Evolutionary conservation across 2,329 filamentous ascomycete genomes (phyloP).

Genomic region (Cercospora brassicicola): DNA sequence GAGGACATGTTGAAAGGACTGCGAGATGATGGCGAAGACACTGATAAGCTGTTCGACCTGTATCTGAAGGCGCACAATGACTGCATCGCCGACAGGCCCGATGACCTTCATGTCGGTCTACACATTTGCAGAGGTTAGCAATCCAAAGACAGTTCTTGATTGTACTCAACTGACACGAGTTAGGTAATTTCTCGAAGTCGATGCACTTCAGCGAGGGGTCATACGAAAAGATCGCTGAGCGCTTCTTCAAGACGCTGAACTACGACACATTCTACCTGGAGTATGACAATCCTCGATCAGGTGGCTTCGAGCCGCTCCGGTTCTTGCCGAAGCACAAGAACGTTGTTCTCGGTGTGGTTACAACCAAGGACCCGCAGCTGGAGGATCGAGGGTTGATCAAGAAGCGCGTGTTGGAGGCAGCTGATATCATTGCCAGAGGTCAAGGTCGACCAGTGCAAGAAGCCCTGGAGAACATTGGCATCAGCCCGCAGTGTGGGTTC

Average conservation of each 20-base stretch:
- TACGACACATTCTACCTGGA: slow-evolving; percentile 46
- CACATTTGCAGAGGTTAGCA: slow-evolving; percentile 42
- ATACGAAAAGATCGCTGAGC: slow-evolving; percentile 42
- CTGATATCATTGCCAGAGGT: slow-evolving; percentile 41
- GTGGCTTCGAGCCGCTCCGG: slow-evolving; percentile 43
- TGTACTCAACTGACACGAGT: not conserved
- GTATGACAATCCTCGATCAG: slow-evolving; percentile 42
- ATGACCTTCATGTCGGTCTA: slow-evolving; percentile 41
- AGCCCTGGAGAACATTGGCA: slow-evolving; percentile 42
- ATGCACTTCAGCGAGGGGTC: slow-evolving; percentile 43
- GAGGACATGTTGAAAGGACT: slow-evolving; percentile 41
- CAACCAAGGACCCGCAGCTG: slow-evolving; percentile 41
- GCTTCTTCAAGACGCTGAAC: slow-evolving; percentile 42
- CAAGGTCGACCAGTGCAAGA: slow-evolving; percentile 40
- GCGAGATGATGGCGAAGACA: slow-evolving; percentile 40
- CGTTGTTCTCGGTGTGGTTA: slow-evolving; percentile 43
- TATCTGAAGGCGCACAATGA: slow-evolving; percentile 44
- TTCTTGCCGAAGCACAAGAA: slow-evolving; percentile 43
- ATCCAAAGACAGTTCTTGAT: not conserved
- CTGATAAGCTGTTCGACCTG: slow-evolving; percentile 40
- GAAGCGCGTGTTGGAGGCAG: slow-evolving; percentile 39
- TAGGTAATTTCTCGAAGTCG: slow-evolving; percentile 43
- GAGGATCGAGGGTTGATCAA: slow-evolving; percentile 40
- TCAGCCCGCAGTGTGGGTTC: slow-evolving; percentile 43
- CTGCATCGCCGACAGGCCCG: slow-evolving; percentile 38